phyloP scores from a whole-genome alignment of 768 basidiomycete species.

The Xerocomus potaroensis region DNA sequence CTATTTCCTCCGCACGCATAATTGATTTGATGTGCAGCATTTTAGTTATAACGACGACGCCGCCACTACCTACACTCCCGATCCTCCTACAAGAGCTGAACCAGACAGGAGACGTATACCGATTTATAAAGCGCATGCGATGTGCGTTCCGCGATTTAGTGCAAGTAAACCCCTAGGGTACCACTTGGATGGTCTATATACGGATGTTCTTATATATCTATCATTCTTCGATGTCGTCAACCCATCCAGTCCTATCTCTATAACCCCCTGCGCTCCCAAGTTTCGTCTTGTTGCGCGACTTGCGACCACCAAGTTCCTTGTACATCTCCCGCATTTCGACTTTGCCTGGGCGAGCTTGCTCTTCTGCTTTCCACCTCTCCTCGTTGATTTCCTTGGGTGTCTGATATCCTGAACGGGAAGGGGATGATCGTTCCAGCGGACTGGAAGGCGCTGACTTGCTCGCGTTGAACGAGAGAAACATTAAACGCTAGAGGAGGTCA shows the following conservation, averaged over 20 bases:
- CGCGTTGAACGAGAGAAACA: conserved; percentile 38
- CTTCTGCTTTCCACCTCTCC: conserved; percentile 63
- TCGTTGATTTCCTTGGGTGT: conserved; percentile 78
- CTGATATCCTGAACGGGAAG: conserved; percentile 56
- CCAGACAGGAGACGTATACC: conserved; percentile 61
- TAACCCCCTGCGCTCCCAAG: conserved; percentile 56
- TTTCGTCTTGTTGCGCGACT: conserved; percentile 70
- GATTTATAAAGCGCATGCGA: conserved; percentile 68
- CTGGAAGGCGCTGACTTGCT: conserved; percentile 39
- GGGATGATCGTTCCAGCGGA: conserved; percentile 48
- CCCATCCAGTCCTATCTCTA: conserved; percentile 82
- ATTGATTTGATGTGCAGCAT: background rate
- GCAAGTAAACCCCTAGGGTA: background rate
- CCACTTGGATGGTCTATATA: conserved; percentile 1
- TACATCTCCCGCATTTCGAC: conserved; percentile 88
- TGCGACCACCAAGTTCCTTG: conserved; percentile 85
- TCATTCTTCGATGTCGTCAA: conserved; percentile 33
- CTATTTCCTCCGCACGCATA: background rate
- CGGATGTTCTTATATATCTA: background rate
- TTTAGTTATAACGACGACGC: conserved; percentile 77
- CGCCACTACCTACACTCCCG: conserved; percentile 60
- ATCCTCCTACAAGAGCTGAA: conserved; percentile 70
- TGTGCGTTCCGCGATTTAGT: conserved; percentile 41
- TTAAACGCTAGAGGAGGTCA: conserved; percentile 44
- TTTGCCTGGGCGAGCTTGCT: conserved; percentile 61